A percentile compares a stretch with the other conserved stretches of the same genome.
Conservation (phyloP, 306 rosid genomes). For the Lathyrus tuberosus region DNA sequence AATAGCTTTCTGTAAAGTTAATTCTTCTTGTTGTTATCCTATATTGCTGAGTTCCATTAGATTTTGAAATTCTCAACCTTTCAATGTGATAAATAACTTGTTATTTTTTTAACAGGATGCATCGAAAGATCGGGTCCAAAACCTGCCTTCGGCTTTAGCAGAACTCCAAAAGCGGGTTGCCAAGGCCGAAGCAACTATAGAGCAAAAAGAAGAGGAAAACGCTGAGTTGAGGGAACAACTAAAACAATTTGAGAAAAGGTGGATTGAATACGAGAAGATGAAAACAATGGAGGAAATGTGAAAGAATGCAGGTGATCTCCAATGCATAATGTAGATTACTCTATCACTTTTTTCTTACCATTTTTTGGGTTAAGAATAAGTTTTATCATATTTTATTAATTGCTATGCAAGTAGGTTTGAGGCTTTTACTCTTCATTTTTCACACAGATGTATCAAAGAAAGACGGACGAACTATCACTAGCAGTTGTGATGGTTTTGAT, state of each 20-base stretch:
- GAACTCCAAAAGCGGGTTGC: conserved; percentile 76
- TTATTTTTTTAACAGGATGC: conserved; percentile 48
- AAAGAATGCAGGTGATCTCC: too few species aligned
- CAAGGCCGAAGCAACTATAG: conserved; percentile 74
- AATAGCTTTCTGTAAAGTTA: too few species aligned
- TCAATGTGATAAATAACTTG: conserved; percentile 16
- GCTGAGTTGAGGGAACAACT: conserved; percentile 73
- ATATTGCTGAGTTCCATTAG: conserved; percentile 4
- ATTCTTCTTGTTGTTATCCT: too few species aligned
- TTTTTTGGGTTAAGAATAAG: too few species aligned
- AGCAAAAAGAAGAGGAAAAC: conserved; percentile 90
- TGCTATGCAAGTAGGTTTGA: too few species aligned
- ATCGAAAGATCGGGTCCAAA: conserved; percentile 46
- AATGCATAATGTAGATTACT: too few species aligned
- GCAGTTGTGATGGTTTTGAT: too few species aligned
- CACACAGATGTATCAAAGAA: too few species aligned
- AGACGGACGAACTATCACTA: too few species aligned
- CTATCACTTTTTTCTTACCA: too few species aligned
- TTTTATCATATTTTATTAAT: too few species aligned
- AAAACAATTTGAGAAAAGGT: conserved; percentile 68
- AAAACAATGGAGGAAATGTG: conserved; percentile 91
- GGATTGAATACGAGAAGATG: conserved; percentile 97
- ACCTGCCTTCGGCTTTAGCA: conserved; percentile 56
- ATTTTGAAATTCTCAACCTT: not conserved
- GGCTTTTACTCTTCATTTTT: too few species aligned